Base-by-base conservation (phyloP, 768 basidiomycete genomes). In the Pleurotus giganteus region DNA sequence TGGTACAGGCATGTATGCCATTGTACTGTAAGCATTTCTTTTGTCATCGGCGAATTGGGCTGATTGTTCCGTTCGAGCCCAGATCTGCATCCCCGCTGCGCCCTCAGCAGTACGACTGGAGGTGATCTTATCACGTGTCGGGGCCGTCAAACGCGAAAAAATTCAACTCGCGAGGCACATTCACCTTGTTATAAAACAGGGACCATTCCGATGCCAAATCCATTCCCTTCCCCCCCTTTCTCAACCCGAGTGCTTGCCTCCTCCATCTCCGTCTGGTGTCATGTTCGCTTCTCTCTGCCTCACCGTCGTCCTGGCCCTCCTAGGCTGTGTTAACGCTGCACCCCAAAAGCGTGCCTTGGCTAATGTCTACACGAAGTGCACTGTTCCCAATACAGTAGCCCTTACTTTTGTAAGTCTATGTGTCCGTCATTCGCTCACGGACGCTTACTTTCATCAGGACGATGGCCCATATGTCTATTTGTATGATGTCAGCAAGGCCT, bases 391-490 rank as follows among this genome's bases (percentile, higher is more conserved):
- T 24, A 68, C 65, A 1, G 69, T 59, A 9, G 68, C 67, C 7
- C 57, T 70, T n/a, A 69, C 68, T 36, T 70, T 68, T 51, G 69
- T 67, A 27, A 37, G 63, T 60, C 19, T 41, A n/a, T 41, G 15
- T 47, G 73, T 65, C 4, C 26, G 17, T 29, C 26, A 13, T 17
- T 8, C 11, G 7, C 4, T 43, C 11, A n/a, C 47, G 13, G 17
- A 2, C 46, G 27, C 21, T 26, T 15, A 27, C 11, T 27, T 15
- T 41, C 32, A 29, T 12, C 36, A 67, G 66, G 67, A 68, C 44
- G 67, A 68, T 41, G 67, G 67, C 2, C 67, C 67, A 4, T 64
- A 54, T 34, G 39, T 56, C 31, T 63, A 62, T n/a, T 23, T 54
- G 49, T 58, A 57, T 36, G 56, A 63, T 39, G 56, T 66, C 28